Conservation (phyloP, 345 rosid genomes). For the Mallotus nudiflorus region DNA sequence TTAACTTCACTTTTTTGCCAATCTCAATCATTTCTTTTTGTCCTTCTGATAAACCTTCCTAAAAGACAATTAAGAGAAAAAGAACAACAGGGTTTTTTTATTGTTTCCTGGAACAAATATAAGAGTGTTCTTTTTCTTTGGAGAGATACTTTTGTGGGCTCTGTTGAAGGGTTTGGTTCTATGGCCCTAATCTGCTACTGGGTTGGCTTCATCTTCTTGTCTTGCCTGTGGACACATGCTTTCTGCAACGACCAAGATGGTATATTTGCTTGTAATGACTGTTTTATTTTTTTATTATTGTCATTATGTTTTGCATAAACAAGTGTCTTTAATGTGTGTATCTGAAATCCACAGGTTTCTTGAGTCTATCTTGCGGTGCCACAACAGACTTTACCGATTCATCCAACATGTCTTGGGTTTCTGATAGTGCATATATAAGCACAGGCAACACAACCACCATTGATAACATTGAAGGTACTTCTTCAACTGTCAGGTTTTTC, state of each 20-base stretch:
- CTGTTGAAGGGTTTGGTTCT: slow-evolving; percentile 9
- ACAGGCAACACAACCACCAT: slow-evolving; percentile 55
- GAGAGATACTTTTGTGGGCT: background rate
- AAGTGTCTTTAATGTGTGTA: slow-evolving; percentile 14
- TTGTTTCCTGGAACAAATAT: background rate
- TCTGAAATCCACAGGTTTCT: slow-evolving; percentile 56
- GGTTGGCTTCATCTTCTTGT: slow-evolving; percentile 42
- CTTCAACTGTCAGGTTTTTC: slow-evolving; percentile 58
- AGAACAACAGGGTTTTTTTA: background rate
- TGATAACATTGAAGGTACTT: slow-evolving; percentile 35
- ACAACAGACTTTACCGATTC: slow-evolving; percentile 42
- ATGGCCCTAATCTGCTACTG: slow-evolving; percentile 50
- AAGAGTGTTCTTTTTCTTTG: background rate
- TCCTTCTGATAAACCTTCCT: background rate
- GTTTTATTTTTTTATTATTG: background rate
- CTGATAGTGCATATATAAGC: slow-evolving; percentile 54
- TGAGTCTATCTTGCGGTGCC: slow-evolving; percentile 85
- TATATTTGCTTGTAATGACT: slow-evolving; percentile 21
- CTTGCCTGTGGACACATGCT: slow-evolving; percentile 32
- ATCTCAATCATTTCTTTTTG: background rate
- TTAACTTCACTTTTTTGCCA: background rate
- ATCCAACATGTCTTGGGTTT: slow-evolving; percentile 61
- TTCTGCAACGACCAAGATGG: slow-evolving; percentile 68
- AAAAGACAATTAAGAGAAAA: too few species aligned
- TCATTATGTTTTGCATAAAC: background rate